Conservation (phyloP, 371 early-diverging fungal species). For the Caulochytrium protostelioides region DNA sequence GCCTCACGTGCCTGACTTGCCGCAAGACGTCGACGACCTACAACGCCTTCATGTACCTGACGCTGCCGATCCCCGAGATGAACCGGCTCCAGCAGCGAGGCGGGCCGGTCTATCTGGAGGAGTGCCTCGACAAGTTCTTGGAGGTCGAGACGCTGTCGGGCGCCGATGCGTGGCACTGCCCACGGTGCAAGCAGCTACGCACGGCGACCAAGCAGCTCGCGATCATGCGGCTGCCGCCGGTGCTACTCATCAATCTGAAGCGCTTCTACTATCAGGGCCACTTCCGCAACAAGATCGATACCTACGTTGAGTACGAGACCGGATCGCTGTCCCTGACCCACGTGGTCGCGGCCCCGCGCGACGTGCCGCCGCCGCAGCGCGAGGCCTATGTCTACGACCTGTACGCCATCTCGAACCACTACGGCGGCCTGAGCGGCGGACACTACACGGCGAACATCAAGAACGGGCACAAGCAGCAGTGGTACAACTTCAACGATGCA, state of each 20-base stretch:
- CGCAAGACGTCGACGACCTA: conserved; percentile 67
- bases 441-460: conserved; percentile 86
- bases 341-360: conserved; percentile 2
- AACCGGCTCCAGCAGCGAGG: conserved; percentile 9
- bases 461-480: conserved; percentile 48
- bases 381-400: conserved; percentile 40
- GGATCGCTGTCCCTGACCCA: too few relatives aligned
- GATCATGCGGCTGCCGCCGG: conserved; percentile 58
- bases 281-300: conserved; percentile 77
- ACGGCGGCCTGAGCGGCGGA: conserved; percentile 72
- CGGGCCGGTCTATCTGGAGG: conserved; percentile 28
- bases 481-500: conserved; percentile 88
- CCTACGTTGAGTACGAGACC: conserved; percentile 59
- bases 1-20: conserved; percentile 63
- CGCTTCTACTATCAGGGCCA: conserved; percentile 82
- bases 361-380: conserved; percentile 1
- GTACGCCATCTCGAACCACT: conserved; percentile 89
- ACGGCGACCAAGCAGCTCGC: conserved; percentile 51
- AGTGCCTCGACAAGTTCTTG: conserved; percentile 67
- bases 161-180: conserved; percentile 76
- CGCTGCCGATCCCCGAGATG: conserved; percentile 60
- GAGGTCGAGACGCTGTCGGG: conserved; percentile 65
- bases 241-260: conserved; percentile 76
- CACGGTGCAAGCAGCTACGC: conserved; percentile 52
- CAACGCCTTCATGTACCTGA: conserved; percentile 74